phyloP scores from a whole-genome alignment of 2,329 filamentous ascomycete genomes.

The Cladophialophora chaetospira region DNA sequence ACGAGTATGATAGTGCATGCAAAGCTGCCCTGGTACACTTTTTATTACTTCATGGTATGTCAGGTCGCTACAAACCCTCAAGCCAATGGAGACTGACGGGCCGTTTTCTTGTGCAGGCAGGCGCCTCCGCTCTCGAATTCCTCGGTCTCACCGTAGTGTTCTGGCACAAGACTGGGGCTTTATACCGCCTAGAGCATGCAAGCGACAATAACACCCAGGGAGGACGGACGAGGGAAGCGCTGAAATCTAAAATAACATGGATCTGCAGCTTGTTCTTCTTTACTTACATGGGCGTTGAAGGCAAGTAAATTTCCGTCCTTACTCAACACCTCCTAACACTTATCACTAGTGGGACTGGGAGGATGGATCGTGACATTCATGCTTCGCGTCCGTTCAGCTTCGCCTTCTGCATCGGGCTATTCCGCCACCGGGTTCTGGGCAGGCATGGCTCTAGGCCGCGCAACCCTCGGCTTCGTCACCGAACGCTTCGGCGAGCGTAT shows the following conservation, averaged over 20 bases:
- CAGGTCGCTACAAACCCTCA: no score
- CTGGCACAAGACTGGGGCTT: slow-evolving; percentile 61
- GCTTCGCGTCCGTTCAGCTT: slow-evolving; percentile 71
- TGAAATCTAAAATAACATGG: slow-evolving; percentile 61
- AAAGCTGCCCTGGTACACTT: slow-evolving; percentile 64
- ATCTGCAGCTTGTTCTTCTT: slow-evolving; percentile 70
- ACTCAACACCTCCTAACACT: not conserved
- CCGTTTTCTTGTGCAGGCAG: slow-evolving; percentile 45
- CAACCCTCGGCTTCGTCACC: slow-evolving; percentile 72
- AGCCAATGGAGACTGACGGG: not conserved
- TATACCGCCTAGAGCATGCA: slow-evolving; percentile 57
- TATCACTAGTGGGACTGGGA: slow-evolving; percentile 47
- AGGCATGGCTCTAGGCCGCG: slow-evolving; percentile 71
- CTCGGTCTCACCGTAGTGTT: slow-evolving; percentile 58
- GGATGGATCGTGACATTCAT: slow-evolving; percentile 80
- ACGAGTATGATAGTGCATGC: slow-evolving; percentile 69
- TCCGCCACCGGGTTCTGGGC: slow-evolving; percentile 74
- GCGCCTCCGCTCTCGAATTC: slow-evolving; percentile 59
- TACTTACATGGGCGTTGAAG: slow-evolving; percentile 73
- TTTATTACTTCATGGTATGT: slow-evolving; percentile 67
- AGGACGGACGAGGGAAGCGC: slow-evolving; percentile 43
- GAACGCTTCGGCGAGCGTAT: slow-evolving; percentile 66
- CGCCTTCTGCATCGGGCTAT: slow-evolving; percentile 71
- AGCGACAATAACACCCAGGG: slow-evolving; percentile 23
- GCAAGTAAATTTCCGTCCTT: slow-evolving; percentile 44